Percentiles rank a stretch among this genome's conserved stretches.
Conservation (phyloP, 371 early-diverging fungal species). For the Conidiobolus incongruus region DNA sequence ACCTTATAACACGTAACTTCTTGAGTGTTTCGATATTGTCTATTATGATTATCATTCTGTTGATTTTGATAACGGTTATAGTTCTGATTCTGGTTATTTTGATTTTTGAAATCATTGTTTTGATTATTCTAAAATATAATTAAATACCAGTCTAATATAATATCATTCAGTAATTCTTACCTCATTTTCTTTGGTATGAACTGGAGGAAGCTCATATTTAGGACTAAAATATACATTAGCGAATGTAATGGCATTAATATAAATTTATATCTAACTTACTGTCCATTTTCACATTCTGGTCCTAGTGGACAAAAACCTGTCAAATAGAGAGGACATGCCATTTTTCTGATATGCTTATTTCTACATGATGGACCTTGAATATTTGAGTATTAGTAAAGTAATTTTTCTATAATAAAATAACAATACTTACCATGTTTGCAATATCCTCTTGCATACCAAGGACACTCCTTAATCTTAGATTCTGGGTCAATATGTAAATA, state of each 20-base stretch:
- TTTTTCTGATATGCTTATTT: slow-evolving; percentile 84
- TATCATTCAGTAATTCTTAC: not conserved
- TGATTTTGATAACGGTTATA: too few relatives aligned
- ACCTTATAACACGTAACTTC: slow-evolving; percentile 65
- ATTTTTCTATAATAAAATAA: too few relatives aligned
- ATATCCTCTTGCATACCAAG: slow-evolving; percentile 98
- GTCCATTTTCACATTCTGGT: slow-evolving; percentile 83
- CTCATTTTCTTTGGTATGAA: slow-evolving; percentile 12
- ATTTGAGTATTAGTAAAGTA: too few relatives aligned
- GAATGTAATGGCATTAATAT: too few relatives aligned
- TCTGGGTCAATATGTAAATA: slow-evolving; percentile 97
- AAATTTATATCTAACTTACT: too few relatives aligned
- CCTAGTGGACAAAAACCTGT: slow-evolving; percentile 98
- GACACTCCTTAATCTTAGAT: slow-evolving; percentile 83
- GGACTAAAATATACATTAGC: too few relatives aligned
- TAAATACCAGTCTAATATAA: slow-evolving; percentile 6
- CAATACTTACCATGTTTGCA: slow-evolving; percentile 99
- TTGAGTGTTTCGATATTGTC: slow-evolving; percentile 12
- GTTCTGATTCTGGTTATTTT: not conserved
- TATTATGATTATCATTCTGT: slow-evolving; percentile 6
- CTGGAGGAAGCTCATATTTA: slow-evolving; percentile 38
- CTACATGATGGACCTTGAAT: slow-evolving; percentile 82
- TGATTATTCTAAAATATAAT: slow-evolving; percentile 1
- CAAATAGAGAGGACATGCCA: slow-evolving; percentile 82
- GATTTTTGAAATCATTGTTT: not conserved